Evolutionary conservation across 2,329 filamentous ascomycete genomes (phyloP).

Genomic region (Colletotrichum neosansevieriae): DNA sequence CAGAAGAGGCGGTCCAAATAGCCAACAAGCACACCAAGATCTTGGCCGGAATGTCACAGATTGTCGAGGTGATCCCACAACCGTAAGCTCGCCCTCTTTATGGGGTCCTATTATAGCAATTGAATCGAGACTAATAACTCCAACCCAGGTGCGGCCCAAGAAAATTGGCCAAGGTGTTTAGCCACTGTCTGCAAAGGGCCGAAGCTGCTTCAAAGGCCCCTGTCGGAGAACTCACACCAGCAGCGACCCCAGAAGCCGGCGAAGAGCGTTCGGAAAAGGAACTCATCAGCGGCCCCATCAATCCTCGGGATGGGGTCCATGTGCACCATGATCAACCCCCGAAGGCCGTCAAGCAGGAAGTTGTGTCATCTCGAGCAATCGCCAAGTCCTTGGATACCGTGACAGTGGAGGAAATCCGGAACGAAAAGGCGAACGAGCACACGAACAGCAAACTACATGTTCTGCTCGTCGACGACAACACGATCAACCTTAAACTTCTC

Average conservation of each 20-base stretch:
- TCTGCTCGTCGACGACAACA: constrained; percentile 57
- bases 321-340: constrained; percentile 16
- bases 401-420: not conserved
- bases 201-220: constrained; percentile 5
- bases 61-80: constrained; percentile 49
- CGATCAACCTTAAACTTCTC: constrained; percentile 56
- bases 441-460: constrained; percentile 42
- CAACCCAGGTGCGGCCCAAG: constrained; percentile 42
- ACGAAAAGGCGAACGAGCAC: not conserved
- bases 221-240: not conserved
- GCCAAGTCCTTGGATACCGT: not conserved
- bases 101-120: too few relatives aligned
- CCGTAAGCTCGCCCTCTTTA: constrained; percentile 40
- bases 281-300: not conserved
- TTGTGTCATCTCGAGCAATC: not conserved
- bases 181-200: constrained; percentile 42
- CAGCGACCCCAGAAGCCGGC: not conserved
- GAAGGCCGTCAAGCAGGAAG: not conserved
- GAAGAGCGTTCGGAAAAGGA: not conserved
- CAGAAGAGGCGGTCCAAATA: constrained; percentile 47
- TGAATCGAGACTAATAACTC: not conserved
- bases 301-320: not conserved
- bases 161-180: constrained; percentile 48
- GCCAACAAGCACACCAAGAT: constrained; percentile 42
- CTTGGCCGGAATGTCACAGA: constrained; percentile 43